Evolutionary conservation across 2,329 filamentous ascomycete genomes (phyloP).

Genomic region (Blastomyces parvus): DNA sequence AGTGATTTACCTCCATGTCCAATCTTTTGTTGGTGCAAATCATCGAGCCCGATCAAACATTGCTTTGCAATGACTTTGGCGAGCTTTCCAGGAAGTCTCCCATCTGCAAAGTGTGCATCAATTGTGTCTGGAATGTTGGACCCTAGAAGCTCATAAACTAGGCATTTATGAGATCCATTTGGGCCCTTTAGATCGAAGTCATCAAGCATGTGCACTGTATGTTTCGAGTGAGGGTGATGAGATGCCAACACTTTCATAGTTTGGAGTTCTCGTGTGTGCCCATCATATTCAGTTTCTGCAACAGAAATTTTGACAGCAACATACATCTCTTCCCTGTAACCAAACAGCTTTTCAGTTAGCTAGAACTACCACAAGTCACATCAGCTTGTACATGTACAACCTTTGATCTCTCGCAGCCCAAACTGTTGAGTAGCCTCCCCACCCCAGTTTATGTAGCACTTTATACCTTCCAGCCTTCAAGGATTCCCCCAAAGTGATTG

Average conservation of each 20-base stretch:
- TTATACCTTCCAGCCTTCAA: conserved; percentile 26
- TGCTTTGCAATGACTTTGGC: conserved; percentile 37
- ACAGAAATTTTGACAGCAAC: conserved; percentile 22
- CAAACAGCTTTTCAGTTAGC: conserved; percentile 12
- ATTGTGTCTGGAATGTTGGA: conserved; percentile 33
- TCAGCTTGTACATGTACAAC: conserved; percentile 1
- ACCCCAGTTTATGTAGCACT: conserved; percentile 32
- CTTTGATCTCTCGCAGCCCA: conserved; percentile 27
- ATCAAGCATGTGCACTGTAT: conserved; percentile 32
- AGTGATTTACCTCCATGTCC: conserved; percentile 30
- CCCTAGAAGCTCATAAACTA: conserved; percentile 36
- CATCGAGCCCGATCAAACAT: conserved; percentile 28
- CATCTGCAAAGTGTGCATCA: conserved; percentile 25
- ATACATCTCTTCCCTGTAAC: conserved; percentile 16
- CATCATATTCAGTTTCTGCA: conserved; percentile 15
- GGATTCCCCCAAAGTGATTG: conserved; percentile 25
- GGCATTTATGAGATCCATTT: conserved; percentile 38
- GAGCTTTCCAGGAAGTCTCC: conserved; percentile 33
- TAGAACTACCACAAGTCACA: background rate
- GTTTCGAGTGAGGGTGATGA: conserved; percentile 13
- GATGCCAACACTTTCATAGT: background rate
- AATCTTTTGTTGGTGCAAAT: conserved; percentile 33
- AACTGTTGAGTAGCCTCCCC: conserved; percentile 30
- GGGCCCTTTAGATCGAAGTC: conserved; percentile 34
- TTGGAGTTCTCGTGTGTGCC: conserved; percentile 16